phyloP scores from a whole-genome alignment of 768 basidiomycete genomes.

The Lentinula edodes region DNA sequence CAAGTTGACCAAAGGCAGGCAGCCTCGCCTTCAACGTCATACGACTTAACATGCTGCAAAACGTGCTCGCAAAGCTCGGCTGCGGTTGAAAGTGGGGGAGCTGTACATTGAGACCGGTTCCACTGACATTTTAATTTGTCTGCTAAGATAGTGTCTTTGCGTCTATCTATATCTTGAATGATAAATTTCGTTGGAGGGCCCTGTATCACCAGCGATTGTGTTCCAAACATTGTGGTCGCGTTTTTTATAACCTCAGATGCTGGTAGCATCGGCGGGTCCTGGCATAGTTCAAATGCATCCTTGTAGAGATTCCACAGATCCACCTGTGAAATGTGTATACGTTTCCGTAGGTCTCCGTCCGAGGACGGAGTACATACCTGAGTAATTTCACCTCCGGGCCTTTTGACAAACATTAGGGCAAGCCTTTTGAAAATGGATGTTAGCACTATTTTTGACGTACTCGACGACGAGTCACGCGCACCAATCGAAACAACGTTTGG shows the following conservation, averaged over 20 bases:
- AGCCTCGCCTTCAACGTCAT: constrained; percentile 35
- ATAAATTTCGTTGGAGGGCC: constrained; percentile 75
- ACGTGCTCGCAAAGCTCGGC: constrained; percentile 75
- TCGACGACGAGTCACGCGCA: constrained; percentile 22
- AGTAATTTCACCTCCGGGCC: constrained; percentile 74
- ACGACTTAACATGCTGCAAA: constrained; percentile 44
- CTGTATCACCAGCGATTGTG: constrained; percentile 75
- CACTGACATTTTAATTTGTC: constrained; percentile 77
- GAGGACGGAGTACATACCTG: constrained; percentile 39
- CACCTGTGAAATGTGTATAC: constrained; percentile 46
- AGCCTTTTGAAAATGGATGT: constrained; percentile 54
- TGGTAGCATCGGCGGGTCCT: constrained; percentile 57
- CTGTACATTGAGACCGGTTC: constrained; percentile 55
- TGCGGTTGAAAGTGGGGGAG: constrained; percentile 40
- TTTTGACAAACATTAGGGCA: constrained; percentile 78
- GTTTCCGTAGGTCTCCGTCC: too few species aligned
- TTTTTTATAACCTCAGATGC: constrained; percentile 96
- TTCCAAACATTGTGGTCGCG: constrained; percentile 76
- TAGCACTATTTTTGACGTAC: not conserved
- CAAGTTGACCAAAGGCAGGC: constrained; percentile 76
- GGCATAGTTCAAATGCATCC: constrained; percentile 64
- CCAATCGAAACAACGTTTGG: constrained; percentile 82
- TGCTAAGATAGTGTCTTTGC: constrained; percentile 48
- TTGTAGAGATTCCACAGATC: constrained; percentile 95
- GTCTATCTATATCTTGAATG: constrained; percentile 77